These are phyloP conservation scores for Amauroascus niger DNA, from an alignment of 2,329 filamentous ascomycete genomes.

Conservation along the genomic window DNA sequence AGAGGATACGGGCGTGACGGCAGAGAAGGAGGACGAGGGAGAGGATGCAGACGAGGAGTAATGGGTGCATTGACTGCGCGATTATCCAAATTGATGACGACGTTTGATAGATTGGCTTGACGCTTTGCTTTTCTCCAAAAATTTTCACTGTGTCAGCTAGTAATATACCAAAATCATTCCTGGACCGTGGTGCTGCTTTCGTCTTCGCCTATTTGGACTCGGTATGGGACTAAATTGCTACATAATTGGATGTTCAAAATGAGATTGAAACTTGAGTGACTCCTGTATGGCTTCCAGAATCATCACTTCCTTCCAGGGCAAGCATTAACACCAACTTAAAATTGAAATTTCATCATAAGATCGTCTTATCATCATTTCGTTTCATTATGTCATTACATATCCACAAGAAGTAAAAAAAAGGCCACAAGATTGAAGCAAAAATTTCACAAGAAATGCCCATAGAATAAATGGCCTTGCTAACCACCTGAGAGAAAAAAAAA, in stretches of 20 bases:
- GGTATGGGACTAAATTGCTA: background rate
- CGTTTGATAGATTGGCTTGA: background rate
- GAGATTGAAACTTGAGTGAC: no score
- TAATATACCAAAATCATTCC: no score
- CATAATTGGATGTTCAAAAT: background rate
- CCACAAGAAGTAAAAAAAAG: conserved; percentile 13
- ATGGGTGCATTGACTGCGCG: conserved; percentile 22
- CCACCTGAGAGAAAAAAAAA: conserved; percentile 7
- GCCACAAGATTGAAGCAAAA: conserved; percentile 14
- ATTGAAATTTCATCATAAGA: no score
- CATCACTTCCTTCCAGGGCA: no score
- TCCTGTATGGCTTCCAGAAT: no score
- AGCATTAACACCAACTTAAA: no score
- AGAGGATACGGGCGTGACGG: conserved; percentile 54
- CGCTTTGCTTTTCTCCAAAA: background rate
- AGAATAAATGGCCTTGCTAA: background rate
- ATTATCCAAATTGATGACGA: conserved; percentile 16
- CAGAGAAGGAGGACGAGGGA: conserved; percentile 46
- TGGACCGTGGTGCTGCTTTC: no score
- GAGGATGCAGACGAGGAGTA: conserved; percentile 48
- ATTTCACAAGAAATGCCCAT: conserved; percentile 12
- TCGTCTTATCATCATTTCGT: conserved; percentile 6
- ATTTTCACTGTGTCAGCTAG: no score
- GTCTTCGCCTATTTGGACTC: background rate
- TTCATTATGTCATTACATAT: conserved; percentile 17